Evolutionary conservation across 805 yeast genomes (phyloP), one percentile per base, ranked within the genome.

Genomic region (Blastobotrys chiropterorum): DNA sequence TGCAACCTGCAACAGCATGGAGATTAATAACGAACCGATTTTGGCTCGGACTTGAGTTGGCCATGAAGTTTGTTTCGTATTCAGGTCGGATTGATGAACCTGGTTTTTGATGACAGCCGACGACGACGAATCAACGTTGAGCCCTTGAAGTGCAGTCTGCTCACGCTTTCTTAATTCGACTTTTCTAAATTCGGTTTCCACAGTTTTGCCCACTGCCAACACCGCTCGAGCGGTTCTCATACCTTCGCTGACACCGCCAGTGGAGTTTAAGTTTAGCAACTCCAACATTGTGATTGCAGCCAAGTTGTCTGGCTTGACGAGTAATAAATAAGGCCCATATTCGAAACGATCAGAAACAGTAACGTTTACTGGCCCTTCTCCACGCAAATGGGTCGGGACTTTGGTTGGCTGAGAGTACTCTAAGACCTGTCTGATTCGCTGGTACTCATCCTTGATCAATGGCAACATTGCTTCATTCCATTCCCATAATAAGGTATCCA

Each of bases 271-370:
- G 56, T 85, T 85, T 60, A 92, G 69, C 38, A 90, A 63, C 67
- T 92, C 98, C 61, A 92, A 70, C 60, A 92, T 86, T 0, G 97
- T 81, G 49, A 90, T 82, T 1, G 88, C 90, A 15, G 90, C 82
- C 75, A 90, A 75, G 62, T 88, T 87, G 54, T 86, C 88, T 0
- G 96, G 83, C 17, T 82, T 77, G 7, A 90, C 77, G n/a, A 87
- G 67, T 4, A 77, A 70, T 54, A 92, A 68, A 64, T 81, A 90
- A 2, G 96, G 96, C 0, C 90, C 95, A 68, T 86, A 86, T 48
- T 75, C 67, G 43, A 59, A 61, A 19, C 65, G 59, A 21, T 66
- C 67, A 4, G 41, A 7, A 4, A 56, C 47, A 5, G 60, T 51
- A 34, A 57, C 54, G 21, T 53, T 54, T 5, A 52, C 31, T n/a